Evolutionary conservation across 192 early-diverging fungal species (phyloP).

Genomic region (Funneliformis geosporum): DNA sequence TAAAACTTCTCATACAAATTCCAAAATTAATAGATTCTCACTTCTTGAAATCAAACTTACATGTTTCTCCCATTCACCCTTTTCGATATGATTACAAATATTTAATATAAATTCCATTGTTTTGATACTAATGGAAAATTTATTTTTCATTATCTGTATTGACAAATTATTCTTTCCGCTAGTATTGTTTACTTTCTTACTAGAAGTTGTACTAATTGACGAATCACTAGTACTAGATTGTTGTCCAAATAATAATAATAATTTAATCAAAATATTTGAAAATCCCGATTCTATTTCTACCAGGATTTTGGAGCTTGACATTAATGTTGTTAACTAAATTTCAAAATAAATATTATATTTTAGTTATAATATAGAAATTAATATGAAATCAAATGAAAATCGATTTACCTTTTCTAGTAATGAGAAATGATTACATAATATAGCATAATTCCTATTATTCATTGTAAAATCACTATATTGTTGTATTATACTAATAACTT

Average conservation of each 20-base stretch:
- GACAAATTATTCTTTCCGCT: constrained; percentile 21
- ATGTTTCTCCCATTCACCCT: constrained; percentile 45
- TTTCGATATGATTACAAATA: constrained; percentile 37
- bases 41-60: constrained; percentile 27
- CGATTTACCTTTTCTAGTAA: constrained; percentile 35
- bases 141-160: constrained; percentile 21
- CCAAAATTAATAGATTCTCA: not conserved
- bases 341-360: not conserved
- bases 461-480: constrained; percentile 11
- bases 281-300: constrained; percentile 49
- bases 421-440: constrained; percentile 35
- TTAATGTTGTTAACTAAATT: constrained; percentile 33
- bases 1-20: not conserved
- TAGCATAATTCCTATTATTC: constrained; percentile 17
- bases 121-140: constrained; percentile 38
- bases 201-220: constrained; percentile 35
- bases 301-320: constrained; percentile 38
- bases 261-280: constrained; percentile 37
- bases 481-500: constrained; percentile 53
- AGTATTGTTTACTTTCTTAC: constrained; percentile 16
- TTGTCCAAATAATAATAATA: constrained; percentile 39
- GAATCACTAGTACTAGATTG: not conserved
- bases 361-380: not conserved
- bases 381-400: not conserved
- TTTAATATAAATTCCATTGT: constrained; percentile 44